Evolutionary conservation across 805 yeast genomes (phyloP), one percentile per base, ranked within the genome.

Genomic region (Wickerhamiella lipophila): DNA sequence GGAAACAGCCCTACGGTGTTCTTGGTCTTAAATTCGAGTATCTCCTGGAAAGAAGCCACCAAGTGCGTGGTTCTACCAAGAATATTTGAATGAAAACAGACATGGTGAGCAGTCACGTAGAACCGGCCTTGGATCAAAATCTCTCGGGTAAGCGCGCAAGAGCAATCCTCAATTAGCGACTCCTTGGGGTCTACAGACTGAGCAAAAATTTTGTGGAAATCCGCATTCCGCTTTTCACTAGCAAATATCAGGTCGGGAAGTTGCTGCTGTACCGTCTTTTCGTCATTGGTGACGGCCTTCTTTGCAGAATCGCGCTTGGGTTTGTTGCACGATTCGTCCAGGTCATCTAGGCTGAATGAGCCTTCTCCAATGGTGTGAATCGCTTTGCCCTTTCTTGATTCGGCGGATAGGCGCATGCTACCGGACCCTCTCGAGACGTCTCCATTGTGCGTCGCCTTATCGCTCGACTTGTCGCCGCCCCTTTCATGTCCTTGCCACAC

Each of bases 51-150:
- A 0, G 85, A 78, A 16, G 92, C 73, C 2, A 81, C 74, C 34
- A 88, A 67, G 54, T 76, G 83, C 8, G 96, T 85, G 9, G 86
- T 83, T 95, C 96, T 88, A 1, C 95, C 96, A 41, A 89, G 67
- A 35, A 92, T 69, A 56, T 81, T 82, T 6, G 96, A 82, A 60
- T 86, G 81, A 71, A 92, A 92, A 60, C 96, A 85, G 3, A 89
- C 60, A 58, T 81, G 77, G 47, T 75, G 73, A 54, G 84, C 88
- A 16, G 94, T 76, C 7, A 92, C 72, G 60, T 84, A 92, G 23
- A 92, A 58, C 46, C 94, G 70, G 3, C 98, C 98, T 60, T 92
- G 96, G 8, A 86, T 66, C 27, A 89, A 68, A 44, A 87, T 84
- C 54, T 89, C 97, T 52, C 86, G 71, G 54, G 88, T 81, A 49